These are phyloP conservation scores for Talaromyces adpressus DNA, from an alignment of 495 filamentous ascomycete species.

Conservation along the genomic window DNA sequence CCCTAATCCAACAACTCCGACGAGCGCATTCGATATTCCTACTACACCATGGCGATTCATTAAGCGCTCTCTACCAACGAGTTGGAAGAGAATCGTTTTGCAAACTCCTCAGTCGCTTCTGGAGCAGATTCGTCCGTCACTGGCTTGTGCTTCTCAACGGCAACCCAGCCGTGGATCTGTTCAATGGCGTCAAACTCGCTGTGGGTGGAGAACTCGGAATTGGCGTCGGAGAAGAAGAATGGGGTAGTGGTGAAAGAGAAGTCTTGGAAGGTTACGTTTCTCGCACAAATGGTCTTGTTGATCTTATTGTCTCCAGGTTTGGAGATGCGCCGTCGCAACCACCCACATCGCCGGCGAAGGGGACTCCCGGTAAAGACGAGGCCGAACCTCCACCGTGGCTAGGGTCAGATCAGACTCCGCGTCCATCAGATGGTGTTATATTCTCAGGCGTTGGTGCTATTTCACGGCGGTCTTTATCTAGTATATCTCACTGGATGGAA, in stretches of 20 bases:
- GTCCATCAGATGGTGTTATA: constrained; percentile 69
- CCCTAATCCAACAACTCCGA: constrained; percentile 72
- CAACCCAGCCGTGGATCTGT: constrained; percentile 73
- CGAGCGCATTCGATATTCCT: constrained; percentile 80
- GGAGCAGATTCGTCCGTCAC: constrained; percentile 68
- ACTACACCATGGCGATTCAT: constrained; percentile 70
- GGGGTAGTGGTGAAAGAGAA: constrained; percentile 84
- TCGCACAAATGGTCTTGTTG: constrained; percentile 61
- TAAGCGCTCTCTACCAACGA: constrained; percentile 58
- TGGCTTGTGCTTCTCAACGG: constrained; percentile 91
- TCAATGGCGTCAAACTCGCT: constrained; percentile 81
- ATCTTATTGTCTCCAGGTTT: constrained; percentile 81
- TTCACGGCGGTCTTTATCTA: constrained; percentile 54
- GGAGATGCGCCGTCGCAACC: constrained; percentile 40
- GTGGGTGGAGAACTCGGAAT: constrained; percentile 79
- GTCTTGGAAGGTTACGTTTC: constrained; percentile 78
- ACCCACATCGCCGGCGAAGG: background rate
- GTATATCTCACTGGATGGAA: constrained; percentile 76
- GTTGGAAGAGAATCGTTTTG: constrained; percentile 56
- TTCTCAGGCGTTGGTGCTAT: constrained; percentile 73
- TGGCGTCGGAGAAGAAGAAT: constrained; percentile 71
- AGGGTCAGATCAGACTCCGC: constrained; percentile 54
- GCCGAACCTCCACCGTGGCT: constrained; percentile 49
- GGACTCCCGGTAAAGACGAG: constrained; percentile 3
- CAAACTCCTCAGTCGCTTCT: constrained; percentile 65